Evolutionary conservation across 495 filamentous ascomycete species (phyloP).

Genomic region (Penicillium ochrochloron): DNA sequence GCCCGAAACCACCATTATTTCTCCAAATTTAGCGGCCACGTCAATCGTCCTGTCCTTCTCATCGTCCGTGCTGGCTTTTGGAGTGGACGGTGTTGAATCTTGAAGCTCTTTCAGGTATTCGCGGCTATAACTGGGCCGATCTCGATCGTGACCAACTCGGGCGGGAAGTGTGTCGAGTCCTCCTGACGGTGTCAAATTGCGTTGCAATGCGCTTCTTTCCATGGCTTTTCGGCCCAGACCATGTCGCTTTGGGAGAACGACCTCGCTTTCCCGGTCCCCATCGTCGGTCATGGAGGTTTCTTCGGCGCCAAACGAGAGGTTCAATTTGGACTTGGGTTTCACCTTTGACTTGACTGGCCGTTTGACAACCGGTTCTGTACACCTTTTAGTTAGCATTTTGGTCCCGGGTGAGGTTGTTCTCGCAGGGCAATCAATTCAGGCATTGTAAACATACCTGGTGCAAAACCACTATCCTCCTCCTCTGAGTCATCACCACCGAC

Average conservation of each 20-base stretch:
- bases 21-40: slow-evolving; percentile 66
- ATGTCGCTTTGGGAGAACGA: slow-evolving; percentile 71
- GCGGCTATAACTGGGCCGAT: slow-evolving; percentile 81
- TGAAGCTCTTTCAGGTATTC: slow-evolving; percentile 86
- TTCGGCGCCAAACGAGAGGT: slow-evolving; percentile 75
- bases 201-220: slow-evolving; percentile 71
- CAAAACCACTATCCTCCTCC: slow-evolving; percentile 49
- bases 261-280: slow-evolving; percentile 58
- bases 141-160: slow-evolving; percentile 63
- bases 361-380: slow-evolving; percentile 46
- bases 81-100: slow-evolving; percentile 78
- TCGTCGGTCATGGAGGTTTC: slow-evolving; percentile 59
- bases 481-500: slow-evolving; percentile 72
- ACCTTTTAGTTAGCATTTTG: slow-evolving; percentile 24
- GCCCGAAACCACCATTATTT: slow-evolving; percentile 43
- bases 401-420: not conserved
- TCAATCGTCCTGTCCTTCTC: slow-evolving; percentile 68
- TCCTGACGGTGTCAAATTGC: slow-evolving; percentile 47
- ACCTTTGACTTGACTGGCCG: slow-evolving; percentile 55
- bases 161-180: slow-evolving; percentile 53
- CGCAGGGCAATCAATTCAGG: not conserved
- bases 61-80: slow-evolving; percentile 59
- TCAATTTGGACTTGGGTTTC: slow-evolving; percentile 66
- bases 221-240: slow-evolving; percentile 70
- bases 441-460: slow-evolving; percentile 31